Percentiles rank a stretch among this genome's conserved stretches.
Evolutionary conservation across 129 eudicot genomes (phyloP).

Genomic region (Artemisia argyi): DNA sequence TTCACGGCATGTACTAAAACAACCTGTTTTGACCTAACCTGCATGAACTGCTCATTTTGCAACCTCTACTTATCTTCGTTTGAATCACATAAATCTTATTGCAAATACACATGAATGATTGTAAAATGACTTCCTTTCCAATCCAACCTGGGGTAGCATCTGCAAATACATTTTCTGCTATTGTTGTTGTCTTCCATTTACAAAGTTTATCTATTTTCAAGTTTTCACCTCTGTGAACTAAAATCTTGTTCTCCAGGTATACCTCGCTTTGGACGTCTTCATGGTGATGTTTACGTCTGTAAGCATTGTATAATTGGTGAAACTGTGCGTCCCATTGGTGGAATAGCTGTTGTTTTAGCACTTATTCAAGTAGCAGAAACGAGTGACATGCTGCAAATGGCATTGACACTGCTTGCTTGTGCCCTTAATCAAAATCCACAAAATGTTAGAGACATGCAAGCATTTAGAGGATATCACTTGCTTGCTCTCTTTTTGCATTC

Average conservation of each 20-base stretch:
- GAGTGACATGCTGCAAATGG: slow-evolving; percentile 93
- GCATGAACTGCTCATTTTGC: slow-evolving; percentile 2
- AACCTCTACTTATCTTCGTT: background rate
- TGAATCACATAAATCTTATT: slow-evolving; percentile 3
- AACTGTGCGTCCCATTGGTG: slow-evolving; percentile 83
- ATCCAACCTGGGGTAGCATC: background rate
- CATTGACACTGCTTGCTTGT: slow-evolving; percentile 81
- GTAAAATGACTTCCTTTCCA: background rate
- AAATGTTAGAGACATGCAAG: slow-evolving; percentile 91
- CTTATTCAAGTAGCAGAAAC: slow-evolving; percentile 98
- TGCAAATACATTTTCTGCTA: background rate
- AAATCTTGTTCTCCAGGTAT: slow-evolving; percentile 54
- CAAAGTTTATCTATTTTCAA: background rate
- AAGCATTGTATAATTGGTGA: slow-evolving; percentile 94
- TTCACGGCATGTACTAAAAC: background rate
- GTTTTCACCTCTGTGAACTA: background rate
- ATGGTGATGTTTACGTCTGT: slow-evolving; percentile 86
- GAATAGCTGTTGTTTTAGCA: slow-evolving; percentile 93
- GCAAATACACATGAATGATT: background rate
- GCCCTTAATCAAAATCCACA: slow-evolving; percentile 98
- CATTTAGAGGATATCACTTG: slow-evolving; percentile 88
- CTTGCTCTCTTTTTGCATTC: slow-evolving; percentile 87
- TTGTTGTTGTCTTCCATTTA: background rate
- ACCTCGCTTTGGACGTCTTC: slow-evolving; percentile 97
- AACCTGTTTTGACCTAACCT: background rate